Percentiles rank a stretch among this genome's conserved stretches.
These are phyloP conservation scores for Tetracladium setigerum DNA, from an alignment of 495 filamentous ascomycete genomes.

Conservation along the genomic window DNA sequence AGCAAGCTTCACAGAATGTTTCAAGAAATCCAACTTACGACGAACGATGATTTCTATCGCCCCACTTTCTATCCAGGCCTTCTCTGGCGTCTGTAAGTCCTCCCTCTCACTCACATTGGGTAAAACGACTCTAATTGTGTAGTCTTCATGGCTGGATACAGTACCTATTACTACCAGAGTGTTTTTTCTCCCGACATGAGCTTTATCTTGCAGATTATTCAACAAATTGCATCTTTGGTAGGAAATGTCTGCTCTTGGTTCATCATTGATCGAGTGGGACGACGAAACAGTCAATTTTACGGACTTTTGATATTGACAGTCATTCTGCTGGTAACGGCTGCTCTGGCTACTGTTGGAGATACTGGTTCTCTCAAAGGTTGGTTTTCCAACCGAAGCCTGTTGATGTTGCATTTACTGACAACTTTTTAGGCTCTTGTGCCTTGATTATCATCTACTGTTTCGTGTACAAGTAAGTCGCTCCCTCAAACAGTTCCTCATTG, in stretches of 20 bases:
- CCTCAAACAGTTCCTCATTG: no score
- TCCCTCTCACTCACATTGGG: no score
- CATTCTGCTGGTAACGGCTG: conserved; percentile 22
- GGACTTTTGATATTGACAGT: conserved; percentile 20
- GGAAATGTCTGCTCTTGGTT: conserved; percentile 28
- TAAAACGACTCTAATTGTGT: no score
- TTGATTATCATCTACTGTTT: conserved; percentile 25
- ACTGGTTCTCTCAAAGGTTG: conserved; percentile 13
- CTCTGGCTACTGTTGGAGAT: conserved; percentile 19
- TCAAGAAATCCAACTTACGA: conserved; percentile 26
- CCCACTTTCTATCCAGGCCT: conserved; percentile 26
- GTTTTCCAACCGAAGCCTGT: no score
- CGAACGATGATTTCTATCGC: conserved; percentile 28
- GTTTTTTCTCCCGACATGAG: conserved; percentile 23
- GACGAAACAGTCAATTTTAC: conserved; percentile 24
- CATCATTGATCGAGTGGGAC: conserved; percentile 23
- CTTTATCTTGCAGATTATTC: conserved; percentile 26
- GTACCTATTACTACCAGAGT: conserved; percentile 28
- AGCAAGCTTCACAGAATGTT: conserved; percentile 29
- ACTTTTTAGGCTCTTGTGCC: conserved; percentile 6
- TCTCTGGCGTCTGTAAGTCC: conserved; percentile 19
- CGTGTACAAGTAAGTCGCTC: conserved; percentile 16
- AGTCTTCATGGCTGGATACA: conserved; percentile 23
- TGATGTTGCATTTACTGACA: no score
- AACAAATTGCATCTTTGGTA: conserved; percentile 25